Evolutionary conservation across 2,329 filamentous ascomycete genomes (phyloP), one percentile per base, ranked within the genome.

Genomic region (Amesomyces nigricolor): DNA sequence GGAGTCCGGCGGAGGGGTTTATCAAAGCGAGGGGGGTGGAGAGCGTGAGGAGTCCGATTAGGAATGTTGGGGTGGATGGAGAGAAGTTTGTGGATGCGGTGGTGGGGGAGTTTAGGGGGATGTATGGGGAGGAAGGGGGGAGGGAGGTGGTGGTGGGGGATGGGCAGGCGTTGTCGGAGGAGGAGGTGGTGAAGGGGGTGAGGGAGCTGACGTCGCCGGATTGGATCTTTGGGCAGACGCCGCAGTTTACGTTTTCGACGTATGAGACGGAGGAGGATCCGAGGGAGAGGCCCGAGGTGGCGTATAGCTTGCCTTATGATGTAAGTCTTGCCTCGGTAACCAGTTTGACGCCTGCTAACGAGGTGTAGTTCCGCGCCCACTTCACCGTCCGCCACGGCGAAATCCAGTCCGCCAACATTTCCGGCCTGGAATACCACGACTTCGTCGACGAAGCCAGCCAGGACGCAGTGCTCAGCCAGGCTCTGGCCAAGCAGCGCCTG

Each of bases 191-290:
- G 2, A 65, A 67, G 61, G 64, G 64, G 11, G 19, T 61, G 45
- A 38, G 47, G 84, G 65, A 66, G 76, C 70, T 61, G 13, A 47
- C 9, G 51, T 85, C 84, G 0, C 70, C 73, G 3, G 80, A 84
- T 10, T 96, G 91, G 90, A 86, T 87, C 56, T 96, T 87, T 70
- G 81, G 81, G 2, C 91, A 96, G 72, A 96, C 91, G 2, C 91
- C 91, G 1, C 85, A 86, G 53, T 96, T 96, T 68, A 83, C 79
- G 7, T 84, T 92, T 62, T 83, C 81, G 3, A 84, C 80, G 3
- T 73, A 80, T 68, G 71, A 85, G 38, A 78, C 78, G 59, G 74
- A 82, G 60, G 74, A 82, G 42, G 76, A 87, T 70, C 73, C 81
- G 54, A 72, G 83, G 54, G 71, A 78, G 57, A 74, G 82, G 39